Base-by-base conservation (phyloP, 192 early-diverging fungal species). In the Gigaspora rosea region DNA sequence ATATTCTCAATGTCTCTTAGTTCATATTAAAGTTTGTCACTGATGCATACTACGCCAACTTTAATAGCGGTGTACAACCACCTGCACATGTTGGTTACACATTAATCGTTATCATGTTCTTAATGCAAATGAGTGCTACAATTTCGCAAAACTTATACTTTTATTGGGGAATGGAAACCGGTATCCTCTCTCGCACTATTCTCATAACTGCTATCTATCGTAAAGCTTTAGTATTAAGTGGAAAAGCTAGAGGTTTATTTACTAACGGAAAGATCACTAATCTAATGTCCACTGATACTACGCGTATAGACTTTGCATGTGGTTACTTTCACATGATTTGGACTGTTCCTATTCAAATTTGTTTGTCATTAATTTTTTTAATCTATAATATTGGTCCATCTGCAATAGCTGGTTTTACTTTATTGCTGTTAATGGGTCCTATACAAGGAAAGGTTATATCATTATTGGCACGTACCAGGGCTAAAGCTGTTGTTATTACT, bases 231-330 rank as follows among this genome's bases (percentile, higher is more conserved):
- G 51, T 82, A 33, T 75, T 88, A n/a, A 85, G 84, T 27, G 77
- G 82, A 51, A 86, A 84, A 66, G 86, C 85, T 80, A 82, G 1
- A 70, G 80, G 4, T 79, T 80, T 71, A n/a, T 71, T 88, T 13
- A 76, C 83, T 51, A 80, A 86, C 35, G 92, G 92, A 54, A 91
- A 87, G 66, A 87, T 94, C n/a, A 88, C 92, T 47, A 94, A 92
- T 73, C 78, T 94, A 75, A 91, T 93, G 82, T 89, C 90, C 10
- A 89, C 90, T 0, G 94, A 95, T 73, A 83, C 93, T 4, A 84
- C 86, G n/a, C 87, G 89, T 69, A 81, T 94, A 20, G 86, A 88
- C 77, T 77, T 88, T 47, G 50, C 86, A 8, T 76, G 78, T 16
- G 81, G 82, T 13, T 85, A 76, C 41, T 81, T 88, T 59, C 87